Evolutionary conservation across 1,284 basidiomycete genomes (phyloP).

Genomic region (Heterobasidion annosum): DNA sequence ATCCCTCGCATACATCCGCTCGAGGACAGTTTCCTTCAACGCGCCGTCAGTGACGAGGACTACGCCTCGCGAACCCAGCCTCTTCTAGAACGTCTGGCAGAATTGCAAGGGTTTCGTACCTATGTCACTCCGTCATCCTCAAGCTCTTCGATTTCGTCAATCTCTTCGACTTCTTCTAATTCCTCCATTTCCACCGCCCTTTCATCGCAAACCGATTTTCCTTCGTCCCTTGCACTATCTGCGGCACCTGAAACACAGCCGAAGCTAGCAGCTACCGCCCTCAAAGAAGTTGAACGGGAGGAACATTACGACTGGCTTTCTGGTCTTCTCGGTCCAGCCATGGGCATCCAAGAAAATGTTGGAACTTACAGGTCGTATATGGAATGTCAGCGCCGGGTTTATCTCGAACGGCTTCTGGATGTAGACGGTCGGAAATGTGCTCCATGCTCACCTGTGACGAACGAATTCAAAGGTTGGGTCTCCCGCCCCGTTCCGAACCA

Average conservation of each 20-base stretch:
- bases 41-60: slow-evolving; percentile 1
- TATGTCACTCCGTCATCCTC: not conserved
- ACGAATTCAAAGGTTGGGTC: slow-evolving; percentile 1
- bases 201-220: not conserved
- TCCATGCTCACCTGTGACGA: not conserved
- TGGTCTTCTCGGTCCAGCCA: slow-evolving; percentile 34
- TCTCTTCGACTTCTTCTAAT: slow-evolving; percentile 5
- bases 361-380: slow-evolving; percentile 46
- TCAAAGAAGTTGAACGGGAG: slow-evolving; percentile 27
- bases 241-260: not conserved
- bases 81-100: slow-evolving; percentile 3
- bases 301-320: slow-evolving; percentile 43
- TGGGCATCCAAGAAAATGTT: slow-evolving; percentile 39
- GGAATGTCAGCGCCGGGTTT: slow-evolving; percentile 35
- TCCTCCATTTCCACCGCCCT: not conserved
- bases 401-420: slow-evolving; percentile 28
- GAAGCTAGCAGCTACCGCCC: not conserved
- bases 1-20: not conserved
- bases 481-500: not conserved
- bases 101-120: not conserved
- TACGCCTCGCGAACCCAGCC: slow-evolving; percentile 3
- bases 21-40: slow-evolving; percentile 2
- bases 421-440: not conserved
- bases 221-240: too few species aligned
- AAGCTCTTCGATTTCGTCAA: not conserved